Base-by-base conservation (phyloP, 2,329 filamentous ascomycete species). In the Emmonsiellopsis sp. region DNA sequence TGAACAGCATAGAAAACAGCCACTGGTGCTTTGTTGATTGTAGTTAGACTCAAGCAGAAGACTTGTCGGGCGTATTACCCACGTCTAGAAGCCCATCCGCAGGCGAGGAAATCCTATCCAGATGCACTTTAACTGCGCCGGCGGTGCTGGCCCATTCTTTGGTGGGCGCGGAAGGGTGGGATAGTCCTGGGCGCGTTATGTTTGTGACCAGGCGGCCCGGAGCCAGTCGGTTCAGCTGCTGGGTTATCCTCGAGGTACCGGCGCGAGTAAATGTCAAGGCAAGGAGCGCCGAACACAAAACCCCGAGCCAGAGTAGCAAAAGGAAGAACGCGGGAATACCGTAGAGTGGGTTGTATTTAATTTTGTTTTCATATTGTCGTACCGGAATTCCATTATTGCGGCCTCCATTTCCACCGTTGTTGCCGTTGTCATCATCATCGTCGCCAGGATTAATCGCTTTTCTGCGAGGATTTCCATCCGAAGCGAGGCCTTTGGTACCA, bases 311-410 rank as follows among this genome's bases (percentile, higher is more conserved):
- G 11, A 39, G 5, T 6, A 39, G 8, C 17, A 49, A 32, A 9
- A 61, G 32, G 6, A 62, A 10, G 14, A 55, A 58, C 0, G 62
- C 66, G 7, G 67, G 66, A 17, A 68, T 61, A 21, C 58, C 65
- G 52, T 62, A 70, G 1, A 42, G 47, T 3, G 58, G 45, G 36
- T 63, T 46, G 52, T 69, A 71, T 40, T 53, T 58, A 37, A 70
- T 63, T 6, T 55, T 56, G 2, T 52, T 56, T 14, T 14, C 42
- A 14, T 44, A 44, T 4, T 55, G 57, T 5, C 52, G 60, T 34
- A 69, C 55, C 4, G 55, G 42, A 10, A 63, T 33, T 6, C 45
- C 13, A 17, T 13, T 37, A 37, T 5, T 2, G 31, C 46, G 1
- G 45, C 44, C 36, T 10, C 36, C 36, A 10, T 9, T n/a, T 3